These are phyloP conservation scores for Ascoidea asiatica DNA, from an alignment of 805 yeast genomes.

Conservation along the genomic window DNA sequence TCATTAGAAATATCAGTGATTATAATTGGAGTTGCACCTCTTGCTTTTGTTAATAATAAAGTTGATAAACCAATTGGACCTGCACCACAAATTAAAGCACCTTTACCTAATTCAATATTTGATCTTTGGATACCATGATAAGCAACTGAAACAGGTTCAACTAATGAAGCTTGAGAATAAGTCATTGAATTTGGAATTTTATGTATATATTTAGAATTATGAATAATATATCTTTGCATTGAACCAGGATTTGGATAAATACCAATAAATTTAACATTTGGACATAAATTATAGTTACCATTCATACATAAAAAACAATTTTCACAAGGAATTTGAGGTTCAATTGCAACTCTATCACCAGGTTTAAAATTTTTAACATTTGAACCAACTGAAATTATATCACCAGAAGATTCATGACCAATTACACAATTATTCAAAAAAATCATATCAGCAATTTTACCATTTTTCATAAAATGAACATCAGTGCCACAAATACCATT, in stretches of 20 bases:
- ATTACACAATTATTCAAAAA: constrained; percentile 22
- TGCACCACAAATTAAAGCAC: constrained; percentile 36
- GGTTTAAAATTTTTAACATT: constrained; percentile 29
- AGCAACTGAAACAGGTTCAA: constrained; percentile 42
- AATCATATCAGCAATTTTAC: constrained; percentile 39
- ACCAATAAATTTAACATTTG: constrained; percentile 23
- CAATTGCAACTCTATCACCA: constrained; percentile 35
- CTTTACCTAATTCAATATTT: constrained; percentile 33
- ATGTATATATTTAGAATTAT: constrained; percentile 20
- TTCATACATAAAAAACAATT: constrained; percentile 23
- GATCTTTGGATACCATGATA: constrained; percentile 37
- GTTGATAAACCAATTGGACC: constrained; percentile 47
- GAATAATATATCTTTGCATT: constrained; percentile 24
- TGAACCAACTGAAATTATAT: constrained; percentile 34
- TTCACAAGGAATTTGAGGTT: constrained; percentile 43
- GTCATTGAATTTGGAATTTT: constrained; percentile 28
- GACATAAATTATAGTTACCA: constrained; percentile 28
- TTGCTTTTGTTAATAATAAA: constrained; percentile 34
- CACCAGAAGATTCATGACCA: constrained; percentile 35
- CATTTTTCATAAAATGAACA: constrained; percentile 47
- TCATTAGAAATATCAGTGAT: constrained; percentile 33
- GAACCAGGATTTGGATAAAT: constrained; percentile 25
- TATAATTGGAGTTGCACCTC: constrained; percentile 38
- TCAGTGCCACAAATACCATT: constrained; percentile 67
- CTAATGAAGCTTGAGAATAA: constrained; percentile 39